Percentiles rank a stretch among this genome's conserved stretches.
These are phyloP conservation scores for Amanita inopinata DNA, from an alignment of 768 basidiomycete genomes.

Conservation along the genomic window DNA sequence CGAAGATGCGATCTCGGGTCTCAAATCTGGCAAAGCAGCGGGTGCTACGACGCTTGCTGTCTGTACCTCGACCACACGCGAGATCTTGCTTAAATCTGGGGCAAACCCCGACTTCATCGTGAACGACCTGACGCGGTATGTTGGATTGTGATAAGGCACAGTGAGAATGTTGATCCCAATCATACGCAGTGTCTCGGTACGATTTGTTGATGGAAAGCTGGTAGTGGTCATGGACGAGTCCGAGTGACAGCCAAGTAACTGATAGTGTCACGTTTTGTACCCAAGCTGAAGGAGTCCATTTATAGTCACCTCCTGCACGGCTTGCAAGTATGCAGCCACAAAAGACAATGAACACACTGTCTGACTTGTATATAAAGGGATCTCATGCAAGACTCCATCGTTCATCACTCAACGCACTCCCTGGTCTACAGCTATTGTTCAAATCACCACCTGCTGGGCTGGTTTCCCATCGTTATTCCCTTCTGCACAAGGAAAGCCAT, in stretches of 20 bases:
- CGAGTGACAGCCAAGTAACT: not conserved
- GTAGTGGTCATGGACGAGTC: conserved; percentile 35
- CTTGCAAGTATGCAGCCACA: too few species aligned
- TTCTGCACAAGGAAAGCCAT: too few species aligned
- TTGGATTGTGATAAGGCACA: not conserved
- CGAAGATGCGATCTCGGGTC: conserved; percentile 83
- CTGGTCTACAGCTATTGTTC: too few species aligned
- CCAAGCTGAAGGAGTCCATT: too few species aligned
- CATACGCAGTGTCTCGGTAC: conserved; percentile 31
- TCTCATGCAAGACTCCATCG: too few species aligned
- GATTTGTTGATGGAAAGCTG: conserved; percentile 34
- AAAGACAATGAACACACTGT: too few species aligned
- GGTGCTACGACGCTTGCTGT: conserved; percentile 74
- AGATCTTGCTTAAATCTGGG: conserved; percentile 39
- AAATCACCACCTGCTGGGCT: too few species aligned
- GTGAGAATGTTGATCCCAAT: not conserved
- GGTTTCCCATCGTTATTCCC: too few species aligned
- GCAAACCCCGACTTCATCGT: conserved; percentile 60
- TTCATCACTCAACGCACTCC: too few species aligned
- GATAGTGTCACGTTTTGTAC: not conserved
- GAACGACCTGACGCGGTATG: conserved; percentile 56
- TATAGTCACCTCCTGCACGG: too few species aligned
- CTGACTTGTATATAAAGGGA: too few species aligned
- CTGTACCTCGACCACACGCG: conserved; percentile 66
- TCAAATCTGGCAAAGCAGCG: conserved; percentile 65